Base-by-base conservation (phyloP, 2,329 filamentous ascomycete species). In the Trichoderma lentiforme region DNA sequence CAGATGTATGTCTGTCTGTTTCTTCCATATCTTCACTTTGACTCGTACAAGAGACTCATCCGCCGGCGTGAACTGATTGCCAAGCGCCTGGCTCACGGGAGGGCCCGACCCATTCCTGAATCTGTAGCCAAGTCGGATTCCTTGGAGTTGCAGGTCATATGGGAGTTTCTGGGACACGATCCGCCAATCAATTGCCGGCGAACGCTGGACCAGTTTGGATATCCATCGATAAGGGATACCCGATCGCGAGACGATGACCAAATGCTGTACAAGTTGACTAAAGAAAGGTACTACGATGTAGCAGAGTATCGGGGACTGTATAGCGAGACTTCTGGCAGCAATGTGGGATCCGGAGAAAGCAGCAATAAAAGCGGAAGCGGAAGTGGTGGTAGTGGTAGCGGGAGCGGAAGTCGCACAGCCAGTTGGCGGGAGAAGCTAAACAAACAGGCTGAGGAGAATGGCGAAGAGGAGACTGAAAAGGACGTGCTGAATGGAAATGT, bases 241-340 rank as follows among this genome's bases (percentile, higher is more conserved):
- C 80, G 87, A 56, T 86, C 88, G 0, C 82, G 89, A 21, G 90
- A 91, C 56, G 88, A 90, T 57, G 89, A 91, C 56, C 89, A 91
- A 77, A 91, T 91, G 87, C 79, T 91, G 7, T 91, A 91, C 78
- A 91, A 91, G 74, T 80, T 91, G 2, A 90, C 88, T 2, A 89
- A 88, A 74, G 81, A 86, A 70, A 79, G 84, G 3, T 71, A 75
- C 1, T 76, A 76, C 14, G 58, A 70, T 3, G 34, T 73, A 0
- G 76, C 77, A 0, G 70, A 78, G 6, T 76, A 78, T 0, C 73
- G 76, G 3, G 74, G 75, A 3, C 65, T 81, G 9, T 76, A 76
- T 53, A 76, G 74, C 1, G 79, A 81, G 47, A 75, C 74, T 9
- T 82, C 81, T 0, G 79, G 76, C 32, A 78, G 75, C 15, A 63